Evolutionary conservation across 208 protist species (phyloP).

Genomic region (Jaenimonas drosophilae): DNA sequence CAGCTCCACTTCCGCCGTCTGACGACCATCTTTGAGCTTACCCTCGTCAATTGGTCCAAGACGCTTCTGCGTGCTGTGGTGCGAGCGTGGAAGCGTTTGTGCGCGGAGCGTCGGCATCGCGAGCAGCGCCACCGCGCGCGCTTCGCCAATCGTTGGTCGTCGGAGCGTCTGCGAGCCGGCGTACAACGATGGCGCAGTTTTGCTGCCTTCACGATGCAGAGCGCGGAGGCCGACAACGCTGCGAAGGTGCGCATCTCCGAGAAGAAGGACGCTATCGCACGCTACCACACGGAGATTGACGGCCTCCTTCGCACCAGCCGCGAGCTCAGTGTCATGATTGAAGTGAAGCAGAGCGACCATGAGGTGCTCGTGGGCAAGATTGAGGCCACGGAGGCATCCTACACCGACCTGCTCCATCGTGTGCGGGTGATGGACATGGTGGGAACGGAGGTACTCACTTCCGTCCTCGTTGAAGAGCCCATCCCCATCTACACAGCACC

Average conservation of each 20-base stretch:
- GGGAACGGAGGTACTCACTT: constrained; percentile 42
- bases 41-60: constrained; percentile 40
- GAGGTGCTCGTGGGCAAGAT: constrained; percentile 17
- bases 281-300: constrained; percentile 19
- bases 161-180: constrained; percentile 25
- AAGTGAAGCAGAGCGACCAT: constrained; percentile 21
- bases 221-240: constrained; percentile 22
- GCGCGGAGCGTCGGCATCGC: constrained; percentile 29
- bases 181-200: constrained; percentile 51
- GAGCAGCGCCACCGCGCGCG: constrained; percentile 45
- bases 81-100: constrained; percentile 42
- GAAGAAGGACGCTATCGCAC: constrained; percentile 21
- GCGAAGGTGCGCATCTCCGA: constrained; percentile 24
- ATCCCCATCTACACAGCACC: constrained; percentile 7
- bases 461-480: constrained; percentile 27
- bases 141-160: constrained; percentile 43
- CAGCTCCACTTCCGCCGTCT: constrained; percentile 49
- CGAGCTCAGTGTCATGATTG: constrained; percentile 18
- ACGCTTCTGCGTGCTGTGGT: constrained; percentile 42
- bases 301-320: constrained; percentile 23
- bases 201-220: constrained; percentile 27
- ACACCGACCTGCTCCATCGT: constrained; percentile 29
- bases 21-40: constrained; percentile 36
- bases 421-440: constrained; percentile 62
- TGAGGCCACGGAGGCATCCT: constrained; percentile 24